Evolutionary conservation across 805 yeast species (phyloP), one percentile per base, ranked within the genome.

Genomic region (Lipomyces lipofer): DNA sequence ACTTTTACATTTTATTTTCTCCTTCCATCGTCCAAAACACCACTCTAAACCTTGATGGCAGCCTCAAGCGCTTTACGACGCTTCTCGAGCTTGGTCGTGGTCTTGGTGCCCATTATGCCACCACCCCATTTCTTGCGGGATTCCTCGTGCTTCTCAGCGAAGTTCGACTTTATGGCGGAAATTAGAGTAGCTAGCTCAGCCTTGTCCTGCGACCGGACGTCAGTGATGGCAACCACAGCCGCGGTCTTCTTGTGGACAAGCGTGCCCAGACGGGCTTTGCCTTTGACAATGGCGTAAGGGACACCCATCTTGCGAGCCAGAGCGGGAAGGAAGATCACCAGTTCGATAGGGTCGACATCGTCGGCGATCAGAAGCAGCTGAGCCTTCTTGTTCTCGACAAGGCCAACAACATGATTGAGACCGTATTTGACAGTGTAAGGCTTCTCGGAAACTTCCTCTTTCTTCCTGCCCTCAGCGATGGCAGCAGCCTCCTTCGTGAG

Each of bases 111-210:
- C 83, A 94, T 80, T 77, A 89, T 74, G 83, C 99, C 99, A 83
- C 99, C 99, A 83, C 98, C 98, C 99, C 99, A 92, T 86, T 89
- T 96, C 81, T 88, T 90, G 84, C 95, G 92, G 74, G 82, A 73
- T 69, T 94, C 97, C 73, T 92, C 97, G 86, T 85, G 88, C 79
- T 89, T 88, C 74, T 88, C 96, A 69, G 78, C 75, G 79, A 86
- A 92, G 94, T 89, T 90, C 67, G 95, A 85, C 79, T 89, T 84
- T 77, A 92, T 83, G 71, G 98, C 86, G 56, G 97, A 86, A 67
- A 94, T 82, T 72, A 92, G 83, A 76, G 88, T 87, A 67, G 97
- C 91, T 71, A 92, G 84, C 72, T 88, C 90, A 73, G 96, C 83
- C 80, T 89, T 94, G 77, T 92, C 98, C 76, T 88, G 97, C 63